Percentiles rank a stretch among this genome's conserved stretches.
Conservation (phyloP, 805 yeast genomes). For the Tetrapisispora fleetii region DNA sequence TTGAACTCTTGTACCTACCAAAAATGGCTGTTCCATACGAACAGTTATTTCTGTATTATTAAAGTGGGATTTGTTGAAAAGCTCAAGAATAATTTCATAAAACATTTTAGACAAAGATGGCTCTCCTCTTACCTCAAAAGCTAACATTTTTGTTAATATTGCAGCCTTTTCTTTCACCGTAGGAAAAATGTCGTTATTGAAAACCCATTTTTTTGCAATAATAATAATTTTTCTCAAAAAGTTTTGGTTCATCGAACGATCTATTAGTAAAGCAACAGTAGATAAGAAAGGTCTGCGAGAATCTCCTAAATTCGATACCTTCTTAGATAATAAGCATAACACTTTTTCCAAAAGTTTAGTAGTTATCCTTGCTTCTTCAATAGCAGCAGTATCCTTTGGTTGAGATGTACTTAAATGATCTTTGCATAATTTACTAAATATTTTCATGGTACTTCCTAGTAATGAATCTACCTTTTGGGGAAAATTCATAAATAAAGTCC, state of each 20-base stretch:
- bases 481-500: slow-evolving; percentile 67
- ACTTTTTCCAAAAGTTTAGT: slow-evolving; percentile 67
- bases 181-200: slow-evolving; percentile 80
- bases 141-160: slow-evolving; percentile 83
- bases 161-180: slow-evolving; percentile 95
- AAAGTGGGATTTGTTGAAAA: slow-evolving; percentile 71
- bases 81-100: slow-evolving; percentile 76
- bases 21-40: slow-evolving; percentile 91
- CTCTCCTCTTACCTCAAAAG: slow-evolving; percentile 82
- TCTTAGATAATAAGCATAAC: slow-evolving; percentile 63
- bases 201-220: slow-evolving; percentile 84
- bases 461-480: slow-evolving; percentile 69
- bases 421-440: slow-evolving; percentile 79
- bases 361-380: slow-evolving; percentile 74
- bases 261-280: slow-evolving; percentile 79
- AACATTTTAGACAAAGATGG: slow-evolving; percentile 65
- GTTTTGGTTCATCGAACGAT: slow-evolving; percentile 70
- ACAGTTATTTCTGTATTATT: slow-evolving; percentile 83
- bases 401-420: slow-evolving; percentile 62
- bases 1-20: slow-evolving; percentile 82
- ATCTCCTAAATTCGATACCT: slow-evolving; percentile 84
- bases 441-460: slow-evolving; percentile 69
- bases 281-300: slow-evolving; percentile 84
- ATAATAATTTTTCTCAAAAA: slow-evolving; percentile 64
- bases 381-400: slow-evolving; percentile 31